A percentile compares a stretch with the other conserved stretches of the same genome.
These are phyloP conservation scores for Colletotrichum agaves DNA, from an alignment of 2,329 filamentous ascomycete genomes.

Conservation along the genomic window DNA sequence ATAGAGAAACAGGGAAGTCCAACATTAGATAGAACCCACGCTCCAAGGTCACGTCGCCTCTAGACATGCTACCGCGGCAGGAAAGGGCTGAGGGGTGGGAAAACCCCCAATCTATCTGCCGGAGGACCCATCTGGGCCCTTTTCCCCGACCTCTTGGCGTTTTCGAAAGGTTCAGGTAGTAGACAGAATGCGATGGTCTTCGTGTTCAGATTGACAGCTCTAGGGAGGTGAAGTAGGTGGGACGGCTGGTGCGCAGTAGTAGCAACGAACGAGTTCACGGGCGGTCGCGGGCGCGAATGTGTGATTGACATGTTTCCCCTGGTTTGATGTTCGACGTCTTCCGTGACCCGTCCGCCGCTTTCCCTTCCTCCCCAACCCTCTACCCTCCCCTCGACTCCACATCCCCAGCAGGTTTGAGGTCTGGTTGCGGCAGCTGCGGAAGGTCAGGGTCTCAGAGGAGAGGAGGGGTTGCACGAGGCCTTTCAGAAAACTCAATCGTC, in stretches of 20 bases:
- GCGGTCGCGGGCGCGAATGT: background rate
- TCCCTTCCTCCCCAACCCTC: background rate
- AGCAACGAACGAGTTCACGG: background rate
- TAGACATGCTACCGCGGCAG: background rate
- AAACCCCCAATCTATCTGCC: background rate
- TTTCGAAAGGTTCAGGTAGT: conserved; percentile 1
- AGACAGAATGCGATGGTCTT: conserved; percentile 7
- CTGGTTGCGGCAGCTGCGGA: background rate
- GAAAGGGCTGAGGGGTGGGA: background rate
- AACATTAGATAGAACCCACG: conserved; percentile 7
- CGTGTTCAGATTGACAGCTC: conserved; percentile 11
- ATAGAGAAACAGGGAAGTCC: background rate
- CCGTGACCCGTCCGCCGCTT: background rate
- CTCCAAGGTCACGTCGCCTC: background rate
- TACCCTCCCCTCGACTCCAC: background rate
- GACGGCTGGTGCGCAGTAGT: background rate
- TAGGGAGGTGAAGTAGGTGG: background rate
- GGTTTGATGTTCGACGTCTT: background rate
- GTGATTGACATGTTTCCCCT: background rate
- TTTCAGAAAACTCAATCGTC: conserved; percentile 2
- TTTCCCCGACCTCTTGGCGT: conserved; percentile 20
- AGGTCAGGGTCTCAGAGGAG: no score
- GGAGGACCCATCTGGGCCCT: conserved; percentile 1
- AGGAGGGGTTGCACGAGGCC: background rate
- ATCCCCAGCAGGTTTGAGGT: conserved; percentile 2